Evolutionary conservation across 495 filamentous ascomycete genomes (phyloP).

Genomic region (Aspergillus diversus): DNA sequence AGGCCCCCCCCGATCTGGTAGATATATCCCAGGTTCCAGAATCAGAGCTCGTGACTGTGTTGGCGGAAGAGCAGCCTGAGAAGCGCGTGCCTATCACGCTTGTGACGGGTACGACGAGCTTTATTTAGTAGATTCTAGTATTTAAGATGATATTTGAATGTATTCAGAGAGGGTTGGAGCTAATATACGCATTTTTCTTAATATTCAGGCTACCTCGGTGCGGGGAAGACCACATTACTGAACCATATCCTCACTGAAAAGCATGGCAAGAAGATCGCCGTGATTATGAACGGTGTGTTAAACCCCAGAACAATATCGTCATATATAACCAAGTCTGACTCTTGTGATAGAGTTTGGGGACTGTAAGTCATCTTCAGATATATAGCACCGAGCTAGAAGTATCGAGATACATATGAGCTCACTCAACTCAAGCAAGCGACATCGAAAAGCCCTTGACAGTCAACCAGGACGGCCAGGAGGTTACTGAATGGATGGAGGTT

Average conservation of each 20-base stretch:
- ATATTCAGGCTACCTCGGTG: slow-evolving; percentile 75
- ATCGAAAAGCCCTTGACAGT: slow-evolving; percentile 94
- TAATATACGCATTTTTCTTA: background rate
- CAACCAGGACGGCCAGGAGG: slow-evolving; percentile 80
- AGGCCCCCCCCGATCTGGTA: slow-evolving; percentile 74
- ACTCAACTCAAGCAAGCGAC: slow-evolving; percentile 66
- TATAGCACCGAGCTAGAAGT: no score
- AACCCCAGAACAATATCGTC: background rate
- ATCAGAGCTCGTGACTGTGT: slow-evolving; percentile 29
- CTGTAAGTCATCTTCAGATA: slow-evolving; percentile 59
- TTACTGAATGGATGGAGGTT: slow-evolving; percentile 93
- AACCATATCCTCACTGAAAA: slow-evolving; percentile 94
- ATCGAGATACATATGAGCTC: background rate
- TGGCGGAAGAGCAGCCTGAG: slow-evolving; percentile 46
- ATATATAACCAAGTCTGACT: background rate
- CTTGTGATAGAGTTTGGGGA: slow-evolving; percentile 82
- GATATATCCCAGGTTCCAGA: slow-evolving; percentile 48
- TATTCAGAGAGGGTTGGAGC: background rate
- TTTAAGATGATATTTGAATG: background rate
- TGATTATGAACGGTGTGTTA: slow-evolving; percentile 86
- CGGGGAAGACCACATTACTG: slow-evolving; percentile 92
- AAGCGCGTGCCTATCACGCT: slow-evolving; percentile 88
- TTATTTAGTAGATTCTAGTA: slow-evolving; percentile 11
- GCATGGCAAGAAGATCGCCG: slow-evolving; percentile 96
- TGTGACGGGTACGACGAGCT: slow-evolving; percentile 69